phyloP scores from a whole-genome alignment of 2,329 filamentous ascomycete species.

The Penicillium capsulatum region DNA sequence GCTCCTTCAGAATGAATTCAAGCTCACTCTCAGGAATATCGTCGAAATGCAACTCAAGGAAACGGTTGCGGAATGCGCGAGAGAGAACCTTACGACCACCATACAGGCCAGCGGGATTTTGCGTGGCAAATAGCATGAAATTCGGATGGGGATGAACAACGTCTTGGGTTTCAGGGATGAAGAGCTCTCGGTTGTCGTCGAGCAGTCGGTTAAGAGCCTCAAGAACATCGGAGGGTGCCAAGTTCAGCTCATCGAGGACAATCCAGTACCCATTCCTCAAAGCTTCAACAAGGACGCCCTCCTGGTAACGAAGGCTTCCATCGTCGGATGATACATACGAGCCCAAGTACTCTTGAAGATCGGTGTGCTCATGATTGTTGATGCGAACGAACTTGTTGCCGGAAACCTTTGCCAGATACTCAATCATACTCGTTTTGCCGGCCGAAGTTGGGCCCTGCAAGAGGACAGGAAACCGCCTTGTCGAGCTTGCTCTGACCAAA shows the following conservation, averaged over 20 bases:
- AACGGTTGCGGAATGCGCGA: constrained; percentile 91
- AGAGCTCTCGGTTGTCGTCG: constrained; percentile 91
- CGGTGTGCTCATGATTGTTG: constrained; percentile 99
- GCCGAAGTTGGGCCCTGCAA: constrained; percentile 96
- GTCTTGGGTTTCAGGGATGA: constrained; percentile 96
- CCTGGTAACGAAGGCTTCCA: constrained; percentile 83
- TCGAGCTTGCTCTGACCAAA: constrained; percentile 87
- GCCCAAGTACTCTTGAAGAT: constrained; percentile 94
- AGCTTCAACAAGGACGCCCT: constrained; percentile 88
- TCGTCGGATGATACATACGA: constrained; percentile 84
- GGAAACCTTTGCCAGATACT: constrained; percentile 93
- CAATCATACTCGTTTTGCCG: constrained; percentile 99
- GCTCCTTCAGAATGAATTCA: constrained; percentile 81
- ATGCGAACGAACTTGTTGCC: constrained; percentile 97
- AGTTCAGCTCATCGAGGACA: constrained; percentile 92
- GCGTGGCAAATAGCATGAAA: constrained; percentile 97
- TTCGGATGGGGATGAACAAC: constrained; percentile 85
- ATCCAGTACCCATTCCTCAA: constrained; percentile 95
- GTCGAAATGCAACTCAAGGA: constrained; percentile 94
- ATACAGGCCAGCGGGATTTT: constrained; percentile 93
- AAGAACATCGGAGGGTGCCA: constrained; percentile 93
- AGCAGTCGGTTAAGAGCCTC: constrained; percentile 93
- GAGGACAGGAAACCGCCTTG: constrained; percentile 83
- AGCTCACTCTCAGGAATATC: constrained; percentile 95
- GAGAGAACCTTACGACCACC: constrained; percentile 91